Evolutionary conservation across 1,284 basidiomycete species (phyloP).

Genomic region (Apiotrichum laibachii): DNA sequence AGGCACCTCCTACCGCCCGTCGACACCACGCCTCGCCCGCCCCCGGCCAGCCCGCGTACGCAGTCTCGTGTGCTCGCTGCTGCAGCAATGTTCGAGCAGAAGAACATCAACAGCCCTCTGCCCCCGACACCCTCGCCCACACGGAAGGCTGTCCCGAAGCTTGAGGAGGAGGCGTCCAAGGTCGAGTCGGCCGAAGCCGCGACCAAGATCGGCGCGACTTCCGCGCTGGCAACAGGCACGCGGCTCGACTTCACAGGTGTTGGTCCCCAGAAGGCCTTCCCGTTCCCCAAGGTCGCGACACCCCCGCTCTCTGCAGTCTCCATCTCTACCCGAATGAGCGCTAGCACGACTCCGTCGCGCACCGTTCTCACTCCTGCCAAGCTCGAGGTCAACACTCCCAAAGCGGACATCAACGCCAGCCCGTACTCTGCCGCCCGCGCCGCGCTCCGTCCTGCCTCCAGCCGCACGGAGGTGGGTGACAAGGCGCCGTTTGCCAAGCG

Average conservation of each 20-base stretch:
- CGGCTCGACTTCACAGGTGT: neutral
- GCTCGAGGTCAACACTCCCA: neutral
- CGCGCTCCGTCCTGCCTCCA: neutral
- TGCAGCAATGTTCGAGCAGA: slow-evolving; percentile 12
- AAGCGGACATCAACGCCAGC: neutral
- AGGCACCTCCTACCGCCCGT: neutral
- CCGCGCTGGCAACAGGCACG: neutral
- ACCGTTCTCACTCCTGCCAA: neutral
- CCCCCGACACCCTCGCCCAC: slow-evolving; percentile 1
- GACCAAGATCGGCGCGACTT: neutral
- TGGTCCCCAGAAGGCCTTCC: neutral
- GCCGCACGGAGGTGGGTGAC: neutral
- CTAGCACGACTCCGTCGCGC: neutral
- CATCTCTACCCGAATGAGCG: neutral
- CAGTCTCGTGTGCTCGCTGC: slow-evolving; percentile 11
- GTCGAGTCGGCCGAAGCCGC: neutral
- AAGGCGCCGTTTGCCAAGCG: neutral
- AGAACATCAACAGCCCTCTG: neutral
- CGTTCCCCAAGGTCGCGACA: neutral
- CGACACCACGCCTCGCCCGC: neutral
- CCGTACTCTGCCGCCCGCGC: slow-evolving; percentile 1
- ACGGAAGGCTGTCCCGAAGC: neutral
- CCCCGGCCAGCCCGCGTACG: neutral
- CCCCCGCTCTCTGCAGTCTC: neutral
- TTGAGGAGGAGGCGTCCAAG: neutral